Evolutionary conservation across 495 filamentous ascomycete genomes (phyloP).

Genomic region (Penicillium canariense): DNA sequence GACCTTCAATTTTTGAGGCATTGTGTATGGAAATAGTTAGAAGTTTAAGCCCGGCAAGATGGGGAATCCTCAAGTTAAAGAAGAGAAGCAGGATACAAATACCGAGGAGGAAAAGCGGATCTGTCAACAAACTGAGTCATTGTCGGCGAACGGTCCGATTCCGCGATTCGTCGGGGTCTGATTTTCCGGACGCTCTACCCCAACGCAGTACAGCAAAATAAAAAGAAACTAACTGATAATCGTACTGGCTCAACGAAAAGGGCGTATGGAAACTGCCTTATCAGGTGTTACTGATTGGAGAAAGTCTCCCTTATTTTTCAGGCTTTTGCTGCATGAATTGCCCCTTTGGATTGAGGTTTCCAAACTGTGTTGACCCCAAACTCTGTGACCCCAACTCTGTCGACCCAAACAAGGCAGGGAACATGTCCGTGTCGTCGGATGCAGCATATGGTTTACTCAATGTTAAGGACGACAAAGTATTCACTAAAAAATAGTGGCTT

Average conservation of each 20-base stretch:
- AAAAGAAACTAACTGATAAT: too few relatives aligned
- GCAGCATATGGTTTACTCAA: not conserved
- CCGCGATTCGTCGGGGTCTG: constrained; percentile 4
- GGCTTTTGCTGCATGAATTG: too few relatives aligned
- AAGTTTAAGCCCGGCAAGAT: not conserved
- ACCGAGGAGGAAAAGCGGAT: not conserved
- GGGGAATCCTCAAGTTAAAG: not conserved
- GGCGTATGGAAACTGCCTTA: too few relatives aligned
- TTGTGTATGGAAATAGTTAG: constrained; percentile 6
- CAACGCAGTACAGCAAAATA: not conserved
- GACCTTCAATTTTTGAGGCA: constrained; percentile 58
- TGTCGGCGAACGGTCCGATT: constrained; percentile 5
- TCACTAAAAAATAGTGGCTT: too few relatives aligned
- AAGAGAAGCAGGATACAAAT: not conserved
- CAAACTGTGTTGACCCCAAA: not conserved
- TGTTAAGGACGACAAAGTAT: too few relatives aligned
- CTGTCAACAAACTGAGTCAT: constrained; percentile 9
- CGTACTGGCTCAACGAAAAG: too few relatives aligned
- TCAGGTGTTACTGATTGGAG: too few relatives aligned
- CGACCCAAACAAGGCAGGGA: constrained; percentile 18
- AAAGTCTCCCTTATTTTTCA: too few relatives aligned
- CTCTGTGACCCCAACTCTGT: constrained; percentile 6
- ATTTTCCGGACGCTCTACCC: constrained; percentile 2
- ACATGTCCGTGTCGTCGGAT: constrained; percentile 6
- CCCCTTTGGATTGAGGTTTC: not conserved